A percentile compares a stretch with the other conserved stretches of the same genome.
phyloP scores from a whole-genome alignment of 225 moss, liverwort and hornwort species.

The Ulota crispa region DNA sequence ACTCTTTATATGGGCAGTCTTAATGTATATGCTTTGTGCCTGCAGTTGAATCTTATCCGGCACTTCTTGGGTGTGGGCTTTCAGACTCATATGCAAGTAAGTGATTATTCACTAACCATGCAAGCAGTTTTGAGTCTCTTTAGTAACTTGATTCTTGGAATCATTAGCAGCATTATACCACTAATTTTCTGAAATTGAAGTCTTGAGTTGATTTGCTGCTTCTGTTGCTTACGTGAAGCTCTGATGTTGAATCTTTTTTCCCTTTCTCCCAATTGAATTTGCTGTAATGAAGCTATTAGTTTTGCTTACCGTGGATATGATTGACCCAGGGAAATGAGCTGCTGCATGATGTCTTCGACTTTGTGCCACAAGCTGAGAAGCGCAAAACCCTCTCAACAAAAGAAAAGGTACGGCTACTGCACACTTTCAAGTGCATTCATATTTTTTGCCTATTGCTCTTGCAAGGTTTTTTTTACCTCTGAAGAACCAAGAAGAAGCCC shows the following conservation, averaged over 20 bases:
- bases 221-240: background rate
- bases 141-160: conserved; percentile 1
- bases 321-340: conserved; percentile 65
- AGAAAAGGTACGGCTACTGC: conserved; percentile 56
- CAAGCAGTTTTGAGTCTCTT: background rate
- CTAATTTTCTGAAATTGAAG: background rate
- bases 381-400: conserved; percentile 58
- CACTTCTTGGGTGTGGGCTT: conserved; percentile 80
- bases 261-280: background rate
- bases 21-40: conserved; percentile 8
- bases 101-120: background rate
- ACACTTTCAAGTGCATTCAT: background rate
- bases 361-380: conserved; percentile 64
- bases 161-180: background rate
- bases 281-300: background rate
- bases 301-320: conserved; percentile 17
- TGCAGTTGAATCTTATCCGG: conserved; percentile 74
- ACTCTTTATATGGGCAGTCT: background rate
- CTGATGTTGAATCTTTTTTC: background rate
- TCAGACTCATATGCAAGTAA: conserved; percentile 93
- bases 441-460: background rate
- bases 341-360: conserved; percentile 83
- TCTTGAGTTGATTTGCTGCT: background rate
- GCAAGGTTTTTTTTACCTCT: background rate
- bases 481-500: background rate